Conservation (phyloP, 1,284 basidiomycete species). For the Stereum hirsutum region DNA sequence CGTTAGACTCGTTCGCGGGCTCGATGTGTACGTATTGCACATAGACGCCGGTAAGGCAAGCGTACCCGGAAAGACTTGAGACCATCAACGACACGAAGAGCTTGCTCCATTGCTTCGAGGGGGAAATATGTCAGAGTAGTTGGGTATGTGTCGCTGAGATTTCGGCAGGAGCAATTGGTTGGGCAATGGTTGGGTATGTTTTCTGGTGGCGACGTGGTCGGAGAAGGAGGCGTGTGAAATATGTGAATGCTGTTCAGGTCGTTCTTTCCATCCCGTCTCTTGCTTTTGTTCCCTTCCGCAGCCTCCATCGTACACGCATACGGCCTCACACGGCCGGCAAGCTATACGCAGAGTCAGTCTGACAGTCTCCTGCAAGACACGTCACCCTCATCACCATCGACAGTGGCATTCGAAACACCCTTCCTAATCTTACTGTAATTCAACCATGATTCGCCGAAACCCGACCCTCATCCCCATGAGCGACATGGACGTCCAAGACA, state of each 20-base stretch:
- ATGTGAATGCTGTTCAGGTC: too few relatives aligned
- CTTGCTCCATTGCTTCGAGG: slow-evolving; percentile 41
- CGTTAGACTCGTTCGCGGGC: too few relatives aligned
- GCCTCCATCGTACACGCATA: neutral
- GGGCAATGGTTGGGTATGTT: neutral
- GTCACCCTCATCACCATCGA: too few relatives aligned
- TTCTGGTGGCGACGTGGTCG: neutral
- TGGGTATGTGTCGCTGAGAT: neutral
- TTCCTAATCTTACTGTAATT: too few relatives aligned
- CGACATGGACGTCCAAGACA: slow-evolving; percentile 66
- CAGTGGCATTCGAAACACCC: too few relatives aligned
- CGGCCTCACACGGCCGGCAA: too few relatives aligned
- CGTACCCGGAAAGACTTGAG: slow-evolving; percentile 67
- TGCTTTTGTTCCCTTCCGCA: too few relatives aligned
- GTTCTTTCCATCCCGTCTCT: too few relatives aligned
- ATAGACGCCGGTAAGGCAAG: slow-evolving; percentile 9
- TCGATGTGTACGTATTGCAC: too few relatives aligned
- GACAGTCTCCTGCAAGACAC: too few relatives aligned
- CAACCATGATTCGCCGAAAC: slow-evolving; percentile 59
- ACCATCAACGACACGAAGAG: slow-evolving; percentile 55
- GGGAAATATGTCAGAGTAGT: neutral
- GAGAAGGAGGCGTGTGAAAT: too few relatives aligned
- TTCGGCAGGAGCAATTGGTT: neutral
- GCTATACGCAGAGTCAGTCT: too few relatives aligned
- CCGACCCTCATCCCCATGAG: slow-evolving; percentile 68